Evolutionary conservation across 1,284 basidiomycete species (phyloP).

Genomic region (Pseudozyma sp.): DNA sequence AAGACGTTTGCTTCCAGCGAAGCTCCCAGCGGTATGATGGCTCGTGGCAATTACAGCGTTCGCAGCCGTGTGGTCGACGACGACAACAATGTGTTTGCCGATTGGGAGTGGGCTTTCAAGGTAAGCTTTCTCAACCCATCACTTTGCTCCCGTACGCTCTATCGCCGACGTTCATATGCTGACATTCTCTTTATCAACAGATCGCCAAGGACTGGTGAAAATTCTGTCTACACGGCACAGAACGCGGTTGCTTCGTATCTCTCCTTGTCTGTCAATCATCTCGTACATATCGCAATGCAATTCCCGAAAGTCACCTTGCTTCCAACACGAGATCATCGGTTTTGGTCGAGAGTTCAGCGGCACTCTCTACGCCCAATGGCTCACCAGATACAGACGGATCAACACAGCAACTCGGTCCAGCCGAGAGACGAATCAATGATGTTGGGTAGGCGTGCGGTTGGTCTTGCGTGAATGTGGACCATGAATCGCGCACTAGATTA

Average conservation of each 20-base stretch:
- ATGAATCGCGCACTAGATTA: neutral
- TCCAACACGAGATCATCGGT: neutral
- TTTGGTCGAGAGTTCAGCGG: neutral
- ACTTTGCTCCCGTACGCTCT: neutral
- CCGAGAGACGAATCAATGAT: no score
- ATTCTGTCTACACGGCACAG: neutral
- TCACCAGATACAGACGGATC: no score
- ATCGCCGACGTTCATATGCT: no score
- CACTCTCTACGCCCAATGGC: neutral
- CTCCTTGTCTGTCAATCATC: neutral
- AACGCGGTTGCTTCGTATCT: constrained; percentile 2
- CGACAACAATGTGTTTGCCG: constrained; percentile 75
- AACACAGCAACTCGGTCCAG: no score
- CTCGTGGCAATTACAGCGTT: constrained; percentile 82
- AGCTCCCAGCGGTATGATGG: constrained; percentile 76
- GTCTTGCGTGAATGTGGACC: constrained; percentile 19
- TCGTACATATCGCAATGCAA: constrained; percentile 25
- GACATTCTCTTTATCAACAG: constrained; percentile 6
- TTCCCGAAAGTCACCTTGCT: constrained; percentile 5
- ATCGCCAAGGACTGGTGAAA: constrained; percentile 58
- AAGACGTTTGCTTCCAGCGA: constrained; percentile 70
- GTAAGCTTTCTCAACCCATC: constrained; percentile 13
- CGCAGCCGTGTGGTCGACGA: constrained; percentile 84
- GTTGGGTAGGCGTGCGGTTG: neutral
- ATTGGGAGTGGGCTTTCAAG: constrained; percentile 72